These are phyloP conservation scores for Paramyrothecium sp. DNA, from an alignment of 2,329 filamentous ascomycete species.

Conservation along the genomic window DNA sequence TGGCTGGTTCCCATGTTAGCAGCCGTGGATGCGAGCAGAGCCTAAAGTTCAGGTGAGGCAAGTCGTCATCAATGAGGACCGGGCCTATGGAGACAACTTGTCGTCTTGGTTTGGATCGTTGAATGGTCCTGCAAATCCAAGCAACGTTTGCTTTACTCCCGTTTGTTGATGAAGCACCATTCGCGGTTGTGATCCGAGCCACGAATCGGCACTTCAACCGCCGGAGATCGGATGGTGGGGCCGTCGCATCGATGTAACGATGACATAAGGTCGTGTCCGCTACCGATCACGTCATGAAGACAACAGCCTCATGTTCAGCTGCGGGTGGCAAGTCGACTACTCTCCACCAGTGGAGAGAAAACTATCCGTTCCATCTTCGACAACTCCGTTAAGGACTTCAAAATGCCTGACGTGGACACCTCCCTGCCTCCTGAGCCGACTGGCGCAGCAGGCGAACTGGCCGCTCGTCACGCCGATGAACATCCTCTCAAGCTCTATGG, in stretches of 20 bases:
- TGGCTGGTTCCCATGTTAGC: too few species aligned
- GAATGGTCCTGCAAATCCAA: too few species aligned
- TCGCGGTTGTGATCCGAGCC: not conserved
- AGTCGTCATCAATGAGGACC: too few species aligned
- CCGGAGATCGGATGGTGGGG: not conserved
- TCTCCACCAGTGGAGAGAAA: too few species aligned
- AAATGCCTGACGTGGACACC: slow-evolving; percentile 47
- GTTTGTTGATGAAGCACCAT: not conserved
- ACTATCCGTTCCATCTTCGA: not conserved
- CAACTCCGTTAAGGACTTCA: not conserved
- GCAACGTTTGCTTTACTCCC: too few species aligned
- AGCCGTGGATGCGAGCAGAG: too few species aligned
- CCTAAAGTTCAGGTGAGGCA: too few species aligned
- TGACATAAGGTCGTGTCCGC: not conserved
- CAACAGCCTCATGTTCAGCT: too few species aligned
- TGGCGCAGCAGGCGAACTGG: slow-evolving; percentile 48
- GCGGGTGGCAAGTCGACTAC: too few species aligned
- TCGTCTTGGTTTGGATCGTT: too few species aligned
- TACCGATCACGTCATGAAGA: not conserved
- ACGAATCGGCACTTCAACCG: not conserved
- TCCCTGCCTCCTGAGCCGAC: slow-evolving; percentile 44
- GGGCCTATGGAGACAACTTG: too few species aligned
- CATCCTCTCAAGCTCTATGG: slow-evolving; percentile 65
- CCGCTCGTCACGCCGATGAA: slow-evolving; percentile 41
- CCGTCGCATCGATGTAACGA: not conserved